Percentiles rank a stretch among this genome's conserved stretches.
These are phyloP conservation scores for Penicillium sp. DNA, from an alignment of 2,329 filamentous ascomycete species.

Conservation along the genomic window DNA sequence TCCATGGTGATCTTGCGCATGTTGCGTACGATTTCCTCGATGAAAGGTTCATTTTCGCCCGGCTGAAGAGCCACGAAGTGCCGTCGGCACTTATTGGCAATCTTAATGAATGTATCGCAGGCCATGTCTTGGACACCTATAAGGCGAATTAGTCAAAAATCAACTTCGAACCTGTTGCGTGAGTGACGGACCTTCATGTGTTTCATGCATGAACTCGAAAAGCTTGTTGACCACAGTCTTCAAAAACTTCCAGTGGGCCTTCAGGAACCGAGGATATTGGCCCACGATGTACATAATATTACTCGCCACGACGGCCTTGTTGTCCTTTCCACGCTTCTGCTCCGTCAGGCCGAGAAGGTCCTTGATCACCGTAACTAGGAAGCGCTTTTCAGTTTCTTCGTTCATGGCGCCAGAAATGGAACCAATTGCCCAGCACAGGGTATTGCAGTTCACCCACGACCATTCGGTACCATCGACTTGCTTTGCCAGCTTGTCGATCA, in stretches of 20 bases:
- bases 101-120: constrained; percentile 99
- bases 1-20: constrained; percentile 96
- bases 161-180: not conserved
- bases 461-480: constrained; percentile 95
- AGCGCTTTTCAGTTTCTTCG: constrained; percentile 97
- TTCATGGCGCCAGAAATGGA: constrained; percentile 99
- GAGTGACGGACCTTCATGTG: constrained; percentile 73
- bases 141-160: constrained; percentile 30
- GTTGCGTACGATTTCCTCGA: constrained; percentile 95
- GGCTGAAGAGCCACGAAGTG: constrained; percentile 97
- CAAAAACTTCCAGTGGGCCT: constrained; percentile 99
- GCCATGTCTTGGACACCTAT: constrained; percentile 97
- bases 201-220: constrained; percentile 99
- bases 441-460: constrained; percentile 99
- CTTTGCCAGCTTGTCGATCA: constrained; percentile 95
- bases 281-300: constrained; percentile 99
- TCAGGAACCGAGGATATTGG: constrained; percentile 95
- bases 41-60: constrained; percentile 92
- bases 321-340: constrained; percentile 99
- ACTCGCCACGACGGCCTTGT: constrained; percentile 97
- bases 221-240: constrained; percentile 99
- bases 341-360: constrained; percentile 94
- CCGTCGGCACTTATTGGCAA: constrained; percentile 93
- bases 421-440: constrained; percentile 97
- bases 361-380: constrained; percentile 98